These are phyloP conservation scores for Lactifluus subvellereus DNA, from an alignment of 768 basidiomycete genomes.

Conservation along the genomic window DNA sequence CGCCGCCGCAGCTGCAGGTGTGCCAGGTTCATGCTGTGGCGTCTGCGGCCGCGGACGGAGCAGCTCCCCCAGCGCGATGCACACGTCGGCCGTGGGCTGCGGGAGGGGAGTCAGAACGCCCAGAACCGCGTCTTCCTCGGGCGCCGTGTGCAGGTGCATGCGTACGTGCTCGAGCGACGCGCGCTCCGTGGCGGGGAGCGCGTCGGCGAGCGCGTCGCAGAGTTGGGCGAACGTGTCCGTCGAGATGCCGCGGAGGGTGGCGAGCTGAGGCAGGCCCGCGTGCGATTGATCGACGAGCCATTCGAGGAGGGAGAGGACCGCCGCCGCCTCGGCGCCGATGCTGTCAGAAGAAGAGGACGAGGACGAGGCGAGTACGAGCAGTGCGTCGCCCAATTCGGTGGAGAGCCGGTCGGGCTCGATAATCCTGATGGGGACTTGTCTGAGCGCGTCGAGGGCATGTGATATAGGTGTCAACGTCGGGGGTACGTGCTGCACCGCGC, in stretches of 20 bases:
- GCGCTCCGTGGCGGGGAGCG: slow-evolving; percentile 29
- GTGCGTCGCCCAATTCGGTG: slow-evolving; percentile 36
- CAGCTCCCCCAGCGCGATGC: not conserved
- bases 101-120: slow-evolving; percentile 2
- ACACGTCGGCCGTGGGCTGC: not conserved
- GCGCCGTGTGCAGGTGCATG: slow-evolving; percentile 29
- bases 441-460: slow-evolving; percentile 17
- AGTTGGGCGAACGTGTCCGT: slow-evolving; percentile 42
- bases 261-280: slow-evolving; percentile 40
- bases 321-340: slow-evolving; percentile 30
- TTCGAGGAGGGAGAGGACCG: slow-evolving; percentile 41
- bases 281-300: slow-evolving; percentile 42
- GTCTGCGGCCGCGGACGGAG: not conserved
- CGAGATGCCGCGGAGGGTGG: slow-evolving; percentile 46
- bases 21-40: not conserved
- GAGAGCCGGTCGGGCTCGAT: slow-evolving; percentile 24
- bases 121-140: slow-evolving; percentile 20
- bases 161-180: slow-evolving; percentile 33
- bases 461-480: not conserved
- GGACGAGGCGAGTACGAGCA: slow-evolving; percentile 28
- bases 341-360: slow-evolving; percentile 23
- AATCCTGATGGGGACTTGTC: slow-evolving; percentile 12
- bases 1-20: not conserved
- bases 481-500: slow-evolving; percentile 26
- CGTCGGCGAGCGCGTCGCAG: slow-evolving; percentile 36